A percentile compares a stretch with the other conserved stretches of the same genome.
phyloP scores from a whole-genome alignment of 2,329 filamentous ascomycete genomes.

The Seiridium cupressi region DNA sequence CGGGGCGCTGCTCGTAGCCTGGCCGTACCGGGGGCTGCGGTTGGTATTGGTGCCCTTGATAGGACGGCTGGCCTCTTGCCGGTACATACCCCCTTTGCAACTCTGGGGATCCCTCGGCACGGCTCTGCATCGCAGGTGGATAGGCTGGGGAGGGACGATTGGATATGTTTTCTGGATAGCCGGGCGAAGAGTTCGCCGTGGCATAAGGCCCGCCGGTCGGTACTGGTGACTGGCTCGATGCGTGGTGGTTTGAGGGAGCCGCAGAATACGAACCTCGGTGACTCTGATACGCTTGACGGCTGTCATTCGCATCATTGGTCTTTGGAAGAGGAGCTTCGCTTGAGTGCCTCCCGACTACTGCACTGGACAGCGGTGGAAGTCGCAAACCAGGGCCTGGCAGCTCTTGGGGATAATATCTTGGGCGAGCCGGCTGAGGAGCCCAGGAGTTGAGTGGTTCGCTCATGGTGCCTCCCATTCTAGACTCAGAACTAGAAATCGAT shows the following conservation, averaged over 20 bases:
- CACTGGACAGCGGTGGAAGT: conserved; percentile 7
- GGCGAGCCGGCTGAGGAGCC: conserved; percentile 5
- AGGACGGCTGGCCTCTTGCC: conserved; percentile 15
- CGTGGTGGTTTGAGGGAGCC: conserved; percentile 5
- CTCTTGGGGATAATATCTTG: conserved; percentile 9
- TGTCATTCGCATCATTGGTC: too few species aligned
- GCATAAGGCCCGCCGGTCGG: not conserved
- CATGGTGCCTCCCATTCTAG: conserved; percentile 12
- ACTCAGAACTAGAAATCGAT: not conserved
- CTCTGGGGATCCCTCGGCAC: conserved; percentile 17
- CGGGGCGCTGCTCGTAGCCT: conserved; percentile 9
- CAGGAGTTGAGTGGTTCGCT: conserved; percentile 8
- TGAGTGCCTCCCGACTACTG: not conserved
- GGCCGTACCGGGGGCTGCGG: conserved; percentile 14
- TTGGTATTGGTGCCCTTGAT: conserved; percentile 10
- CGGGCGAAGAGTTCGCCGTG: not conserved
- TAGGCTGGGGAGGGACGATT: not conserved
- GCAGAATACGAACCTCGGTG: not conserved
- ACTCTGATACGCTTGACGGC: not conserved
- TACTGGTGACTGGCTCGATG: conserved; percentile 11
- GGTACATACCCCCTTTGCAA: not conserved
- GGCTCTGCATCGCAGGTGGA: conserved; percentile 17
- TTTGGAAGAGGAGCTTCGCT: too few species aligned
- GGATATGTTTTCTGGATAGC: not conserved
- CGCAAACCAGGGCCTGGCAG: conserved; percentile 1